These are phyloP conservation scores for Alternaria gansuensis DNA, from an alignment of 2,329 filamentous ascomycete genomes.

Conservation along the genomic window DNA sequence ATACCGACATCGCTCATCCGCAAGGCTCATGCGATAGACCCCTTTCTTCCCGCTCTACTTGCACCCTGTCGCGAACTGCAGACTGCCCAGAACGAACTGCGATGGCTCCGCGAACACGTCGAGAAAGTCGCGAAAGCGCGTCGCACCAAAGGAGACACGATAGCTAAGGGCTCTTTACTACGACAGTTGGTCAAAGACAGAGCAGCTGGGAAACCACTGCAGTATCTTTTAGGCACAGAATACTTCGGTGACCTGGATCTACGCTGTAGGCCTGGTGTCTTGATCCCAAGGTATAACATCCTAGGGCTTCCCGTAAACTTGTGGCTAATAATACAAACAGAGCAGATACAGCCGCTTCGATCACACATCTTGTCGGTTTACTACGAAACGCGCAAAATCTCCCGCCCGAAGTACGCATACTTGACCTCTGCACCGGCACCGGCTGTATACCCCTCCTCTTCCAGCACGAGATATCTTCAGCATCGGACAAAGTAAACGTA, in stretches of 20 bases:
- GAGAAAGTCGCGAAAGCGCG: constrained; percentile 37
- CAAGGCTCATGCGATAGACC: constrained; percentile 63
- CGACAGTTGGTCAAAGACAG: constrained; percentile 50
- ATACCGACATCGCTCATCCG: constrained; percentile 67
- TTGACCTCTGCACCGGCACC: constrained; percentile 90
- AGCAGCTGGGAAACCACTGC: constrained; percentile 76
- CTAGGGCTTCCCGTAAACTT: not conserved
- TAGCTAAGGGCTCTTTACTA: constrained; percentile 35
- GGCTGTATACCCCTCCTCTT: constrained; percentile 88
- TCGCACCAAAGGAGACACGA: constrained; percentile 27
- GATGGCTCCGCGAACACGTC: constrained; percentile 73
- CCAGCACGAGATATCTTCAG: constrained; percentile 65
- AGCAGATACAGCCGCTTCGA: constrained; percentile 58
- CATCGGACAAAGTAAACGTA: constrained; percentile 49
- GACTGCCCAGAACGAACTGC: constrained; percentile 73
- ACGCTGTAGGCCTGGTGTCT: constrained; percentile 75
- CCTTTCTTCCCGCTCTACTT: constrained; percentile 68
- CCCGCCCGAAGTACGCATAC: constrained; percentile 62
- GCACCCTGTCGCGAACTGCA: constrained; percentile 68
- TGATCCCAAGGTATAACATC: constrained; percentile 76
- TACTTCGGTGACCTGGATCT: constrained; percentile 88
- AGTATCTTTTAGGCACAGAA: constrained; percentile 88
- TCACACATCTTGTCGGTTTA: constrained; percentile 43
- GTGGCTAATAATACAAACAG: constrained; percentile 41
- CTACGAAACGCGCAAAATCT: constrained; percentile 37